Evolutionary conservation across 257 asterid species (phyloP).

Genomic region (Parsonsia alboflavescens): DNA sequence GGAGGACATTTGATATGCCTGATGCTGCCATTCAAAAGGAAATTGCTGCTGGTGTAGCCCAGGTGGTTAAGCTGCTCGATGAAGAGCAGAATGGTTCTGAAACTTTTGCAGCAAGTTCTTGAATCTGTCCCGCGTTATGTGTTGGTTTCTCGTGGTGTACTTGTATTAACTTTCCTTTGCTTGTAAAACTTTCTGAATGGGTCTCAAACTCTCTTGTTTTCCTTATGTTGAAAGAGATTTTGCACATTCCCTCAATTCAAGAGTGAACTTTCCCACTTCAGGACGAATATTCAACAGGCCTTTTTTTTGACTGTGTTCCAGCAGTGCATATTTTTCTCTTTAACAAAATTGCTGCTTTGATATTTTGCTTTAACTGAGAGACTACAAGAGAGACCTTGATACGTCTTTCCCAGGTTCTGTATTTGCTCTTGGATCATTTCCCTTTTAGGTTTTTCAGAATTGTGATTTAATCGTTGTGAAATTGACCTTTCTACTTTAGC

Average conservation of each 20-base stretch:
- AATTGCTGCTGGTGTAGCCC: constrained; percentile 87
- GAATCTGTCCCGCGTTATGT: constrained; percentile 9
- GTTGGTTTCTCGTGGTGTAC: constrained; percentile 8
- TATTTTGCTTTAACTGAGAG: too few relatives aligned
- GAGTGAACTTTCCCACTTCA: neutral
- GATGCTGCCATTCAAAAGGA: constrained; percentile 60
- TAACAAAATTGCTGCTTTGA: too few relatives aligned
- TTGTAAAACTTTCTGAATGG: constrained; percentile 1
- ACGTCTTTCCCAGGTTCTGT: too few relatives aligned
- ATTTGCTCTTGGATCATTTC: too few relatives aligned
- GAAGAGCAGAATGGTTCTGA: constrained; percentile 47
- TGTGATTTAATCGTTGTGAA: too few relatives aligned
- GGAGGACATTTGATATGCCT: constrained; percentile 96
- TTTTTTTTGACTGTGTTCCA: too few relatives aligned
- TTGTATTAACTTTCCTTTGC: neutral
- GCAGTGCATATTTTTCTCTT: too few relatives aligned
- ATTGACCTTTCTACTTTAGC: too few relatives aligned
- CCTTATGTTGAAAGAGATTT: neutral
- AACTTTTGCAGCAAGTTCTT: constrained; percentile 45
- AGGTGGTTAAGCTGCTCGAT: constrained; percentile 79
- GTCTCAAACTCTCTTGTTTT: neutral
- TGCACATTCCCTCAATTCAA: neutral
- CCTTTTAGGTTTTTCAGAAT: too few relatives aligned
- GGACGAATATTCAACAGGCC: neutral
- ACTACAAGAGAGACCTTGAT: too few relatives aligned